Conservation (phyloP, 106 monocot genomes). For the Platanthera zijinensis region DNA sequence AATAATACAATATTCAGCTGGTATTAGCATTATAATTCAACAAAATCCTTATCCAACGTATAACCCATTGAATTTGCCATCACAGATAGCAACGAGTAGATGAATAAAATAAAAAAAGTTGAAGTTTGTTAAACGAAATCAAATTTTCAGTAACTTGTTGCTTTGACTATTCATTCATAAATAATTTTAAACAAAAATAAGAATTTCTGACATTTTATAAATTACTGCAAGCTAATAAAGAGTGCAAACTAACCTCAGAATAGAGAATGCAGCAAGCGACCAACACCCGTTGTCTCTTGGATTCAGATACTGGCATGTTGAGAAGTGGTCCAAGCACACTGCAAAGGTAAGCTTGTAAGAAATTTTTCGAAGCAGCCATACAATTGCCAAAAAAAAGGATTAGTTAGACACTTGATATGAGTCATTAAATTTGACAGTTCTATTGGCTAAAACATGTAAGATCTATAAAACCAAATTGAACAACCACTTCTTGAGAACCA, state of each 20-base stretch:
- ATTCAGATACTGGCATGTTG: conserved; percentile 95
- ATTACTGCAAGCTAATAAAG: background rate
- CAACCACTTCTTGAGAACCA: no score
- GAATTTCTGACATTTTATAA: background rate
- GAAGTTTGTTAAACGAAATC: background rate
- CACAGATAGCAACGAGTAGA: background rate
- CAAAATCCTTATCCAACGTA: background rate
- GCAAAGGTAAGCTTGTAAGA: conserved; percentile 5
- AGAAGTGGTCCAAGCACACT: conserved; percentile 96
- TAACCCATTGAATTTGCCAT: background rate
- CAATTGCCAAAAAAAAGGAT: background rate
- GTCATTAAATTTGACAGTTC: background rate
- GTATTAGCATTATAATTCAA: background rate
- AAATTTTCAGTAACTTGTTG: background rate
- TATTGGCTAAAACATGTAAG: background rate
- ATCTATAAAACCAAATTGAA: no score
- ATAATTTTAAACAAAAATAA: background rate
- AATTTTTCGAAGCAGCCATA: background rate
- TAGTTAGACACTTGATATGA: background rate
- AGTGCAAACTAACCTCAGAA: conserved; percentile 70
- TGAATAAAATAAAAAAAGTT: background rate
- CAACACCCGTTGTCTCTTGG: conserved; percentile 95
- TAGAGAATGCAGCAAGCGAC: conserved; percentile 83
- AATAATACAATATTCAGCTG: no score
- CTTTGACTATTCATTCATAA: background rate